Evolutionary conservation across 2,329 filamentous ascomycete genomes (phyloP).

Genomic region (Phaeomoniella chlamydospora): DNA sequence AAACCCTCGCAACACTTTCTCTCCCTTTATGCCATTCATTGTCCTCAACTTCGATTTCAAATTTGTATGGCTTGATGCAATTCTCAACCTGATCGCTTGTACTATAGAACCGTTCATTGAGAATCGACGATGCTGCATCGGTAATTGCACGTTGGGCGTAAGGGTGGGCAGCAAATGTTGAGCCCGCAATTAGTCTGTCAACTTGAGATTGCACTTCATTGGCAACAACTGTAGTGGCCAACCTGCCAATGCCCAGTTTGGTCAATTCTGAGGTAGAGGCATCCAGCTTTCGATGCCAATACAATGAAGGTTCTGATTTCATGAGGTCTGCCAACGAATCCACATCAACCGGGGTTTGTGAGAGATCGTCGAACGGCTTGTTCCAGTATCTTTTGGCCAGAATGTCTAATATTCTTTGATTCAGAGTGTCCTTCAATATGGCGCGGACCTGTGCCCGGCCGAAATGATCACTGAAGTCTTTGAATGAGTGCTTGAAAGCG

Average conservation of each 20-base stretch:
- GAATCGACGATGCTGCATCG: slow-evolving; percentile 74
- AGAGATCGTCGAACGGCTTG: slow-evolving; percentile 77
- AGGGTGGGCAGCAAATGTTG: slow-evolving; percentile 78
- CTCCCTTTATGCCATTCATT: slow-evolving; percentile 75
- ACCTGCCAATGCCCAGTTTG: slow-evolving; percentile 80
- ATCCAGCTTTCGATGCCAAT: slow-evolving; percentile 91
- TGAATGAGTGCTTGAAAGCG: slow-evolving; percentile 95
- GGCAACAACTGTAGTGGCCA: slow-evolving; percentile 84
- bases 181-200: slow-evolving; percentile 61
- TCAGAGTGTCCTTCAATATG: slow-evolving; percentile 78
- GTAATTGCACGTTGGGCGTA: slow-evolving; percentile 87
- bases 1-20: slow-evolving; percentile 62
- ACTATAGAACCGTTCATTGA: slow-evolving; percentile 91
- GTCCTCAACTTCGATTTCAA: slow-evolving; percentile 88
- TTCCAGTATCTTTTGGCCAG: slow-evolving; percentile 96
- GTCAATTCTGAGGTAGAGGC: slow-evolving; percentile 81
- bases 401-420: slow-evolving; percentile 87
- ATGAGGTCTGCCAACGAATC: slow-evolving; percentile 66
- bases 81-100: slow-evolving; percentile 97
- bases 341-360: slow-evolving; percentile 47
- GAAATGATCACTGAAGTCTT: slow-evolving; percentile 79
- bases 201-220: slow-evolving; percentile 76
- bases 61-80: slow-evolving; percentile 98
- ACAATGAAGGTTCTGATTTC: slow-evolving; percentile 69
- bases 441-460: slow-evolving; percentile 79